phyloP scores from a whole-genome alignment of 345 rosid genomes.

The Acer campestre region DNA sequence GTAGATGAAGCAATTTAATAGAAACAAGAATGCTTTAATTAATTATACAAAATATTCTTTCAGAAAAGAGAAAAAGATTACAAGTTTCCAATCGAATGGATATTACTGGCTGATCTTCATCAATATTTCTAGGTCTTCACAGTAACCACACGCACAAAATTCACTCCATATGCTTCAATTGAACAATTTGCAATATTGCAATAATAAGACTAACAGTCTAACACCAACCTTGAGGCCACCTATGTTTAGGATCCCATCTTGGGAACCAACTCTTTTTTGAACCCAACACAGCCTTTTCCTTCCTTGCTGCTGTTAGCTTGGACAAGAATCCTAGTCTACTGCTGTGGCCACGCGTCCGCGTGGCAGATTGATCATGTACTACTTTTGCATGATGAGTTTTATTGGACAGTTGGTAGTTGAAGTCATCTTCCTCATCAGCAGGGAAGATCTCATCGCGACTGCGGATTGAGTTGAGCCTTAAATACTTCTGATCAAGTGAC shows the following conservation, averaged over 20 bases:
- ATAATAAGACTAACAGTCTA: slow-evolving; percentile 23
- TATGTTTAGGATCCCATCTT: slow-evolving; percentile 48
- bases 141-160: neutral
- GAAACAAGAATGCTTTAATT: neutral
- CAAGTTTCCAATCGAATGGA: too few relatives aligned
- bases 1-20: neutral
- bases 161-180: neutral
- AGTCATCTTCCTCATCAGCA: neutral
- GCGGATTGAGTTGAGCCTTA: slow-evolving; percentile 33
- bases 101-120: neutral
- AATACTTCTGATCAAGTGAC: slow-evolving; percentile 55
- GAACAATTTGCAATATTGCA: neutral
- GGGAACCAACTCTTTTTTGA: slow-evolving; percentile 42
- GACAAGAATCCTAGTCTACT: slow-evolving; percentile 25
- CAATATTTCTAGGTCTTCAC: neutral
- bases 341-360: slow-evolving; percentile 18
- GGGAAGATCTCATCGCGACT: slow-evolving; percentile 44
- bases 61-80: neutral
- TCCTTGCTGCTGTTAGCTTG: slow-evolving; percentile 19
- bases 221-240: slow-evolving; percentile 74
- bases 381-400: neutral
- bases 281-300: slow-evolving; percentile 28
- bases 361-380: slow-evolving; percentile 5
- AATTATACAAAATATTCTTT: neutral
- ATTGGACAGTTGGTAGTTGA: slow-evolving; percentile 3